Base-by-base conservation (phyloP, 495 filamentous ascomycete species). In the Astrothelium subdiscretum region DNA sequence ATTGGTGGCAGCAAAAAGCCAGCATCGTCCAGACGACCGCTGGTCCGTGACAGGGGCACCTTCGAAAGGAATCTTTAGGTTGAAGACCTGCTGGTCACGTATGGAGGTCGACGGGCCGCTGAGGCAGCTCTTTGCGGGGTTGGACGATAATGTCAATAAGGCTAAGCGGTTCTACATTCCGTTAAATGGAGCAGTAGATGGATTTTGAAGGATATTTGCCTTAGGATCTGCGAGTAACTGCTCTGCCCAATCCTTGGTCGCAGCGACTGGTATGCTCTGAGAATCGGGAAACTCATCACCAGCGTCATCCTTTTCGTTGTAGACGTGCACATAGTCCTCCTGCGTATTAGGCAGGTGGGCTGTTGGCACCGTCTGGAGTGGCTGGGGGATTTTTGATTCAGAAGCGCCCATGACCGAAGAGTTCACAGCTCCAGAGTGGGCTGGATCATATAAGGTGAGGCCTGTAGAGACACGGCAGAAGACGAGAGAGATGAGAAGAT, bases 1-100 rank as follows among this genome's bases (percentile, higher is more conserved):
- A 68, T 96, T 96, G 10, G 88, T 91, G 29, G 84, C 78, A 6
- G 91, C 91, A 67, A 96, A 96, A 57, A 95, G 81, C 90, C 90
- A 96, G 77, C 90, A 96, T 62, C 90, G 81, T 12, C 90, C 90
- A 2, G 85, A 87, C 1, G 80, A 79, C 24, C 84, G 78, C 73
- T 96, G 90, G 72, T 94, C 91, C 6, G 90, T 96, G 66, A 95
- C 87, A 6, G 90, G 90, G 0, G 78, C 78, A 42, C 91, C 90
- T 74, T 95, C 90, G 40, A 90, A 78, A 3, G 88, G 86, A 64
- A 96, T 89, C 72, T 85, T 84, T 71, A 90, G 69, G 67, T 91
- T 92, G 81, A 90, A 96, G 43, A 85, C 78, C 59, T 94, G 89
- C 32, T 78, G 82, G 68, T 91, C 84, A n/a, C 79, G 74, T 44